Evolutionary conservation across 352 stramenopile species (phyloP).

Genomic region (Pythium phragmitis): DNA sequence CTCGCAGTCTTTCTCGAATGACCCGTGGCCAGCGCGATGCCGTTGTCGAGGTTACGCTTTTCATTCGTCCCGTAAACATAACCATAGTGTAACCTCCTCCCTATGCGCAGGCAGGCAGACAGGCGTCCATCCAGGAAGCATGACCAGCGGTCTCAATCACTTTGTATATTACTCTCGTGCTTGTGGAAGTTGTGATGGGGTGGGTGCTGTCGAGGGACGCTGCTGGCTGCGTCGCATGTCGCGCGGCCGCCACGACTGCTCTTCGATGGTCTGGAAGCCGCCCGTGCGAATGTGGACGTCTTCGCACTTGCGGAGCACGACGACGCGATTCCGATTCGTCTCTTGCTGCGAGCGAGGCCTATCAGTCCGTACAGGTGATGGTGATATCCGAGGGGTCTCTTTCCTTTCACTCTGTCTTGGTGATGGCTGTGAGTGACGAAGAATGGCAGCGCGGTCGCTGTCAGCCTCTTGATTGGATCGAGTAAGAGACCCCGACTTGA

Average conservation of each 20-base stretch:
- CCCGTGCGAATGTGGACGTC: conserved; percentile 65
- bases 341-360: neutral
- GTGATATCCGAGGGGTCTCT: conserved; percentile 7
- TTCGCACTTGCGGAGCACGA: conserved; percentile 68
- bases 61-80: neutral
- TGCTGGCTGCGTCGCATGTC: conserved; percentile 19
- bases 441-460: neutral
- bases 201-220: neutral
- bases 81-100: conserved; percentile 1
- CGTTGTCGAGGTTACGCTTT: neutral
- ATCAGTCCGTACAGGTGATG: neutral
- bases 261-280: conserved; percentile 81
- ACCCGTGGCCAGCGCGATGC: neutral
- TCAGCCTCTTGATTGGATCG: conserved; percentile 17
- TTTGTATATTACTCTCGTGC: neutral
- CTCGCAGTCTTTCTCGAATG: conserved; percentile 28
- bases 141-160: neutral
- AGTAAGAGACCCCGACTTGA: neutral
- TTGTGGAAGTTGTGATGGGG: neutral
- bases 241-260: conserved; percentile 37
- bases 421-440: neutral
- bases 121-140: neutral
- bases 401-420: neutral
- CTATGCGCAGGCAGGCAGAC: neutral
- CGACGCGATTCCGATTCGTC: conserved; percentile 11